These are phyloP conservation scores for Penicillium frequentans DNA, from an alignment of 2,329 filamentous ascomycete species.

Conservation along the genomic window DNA sequence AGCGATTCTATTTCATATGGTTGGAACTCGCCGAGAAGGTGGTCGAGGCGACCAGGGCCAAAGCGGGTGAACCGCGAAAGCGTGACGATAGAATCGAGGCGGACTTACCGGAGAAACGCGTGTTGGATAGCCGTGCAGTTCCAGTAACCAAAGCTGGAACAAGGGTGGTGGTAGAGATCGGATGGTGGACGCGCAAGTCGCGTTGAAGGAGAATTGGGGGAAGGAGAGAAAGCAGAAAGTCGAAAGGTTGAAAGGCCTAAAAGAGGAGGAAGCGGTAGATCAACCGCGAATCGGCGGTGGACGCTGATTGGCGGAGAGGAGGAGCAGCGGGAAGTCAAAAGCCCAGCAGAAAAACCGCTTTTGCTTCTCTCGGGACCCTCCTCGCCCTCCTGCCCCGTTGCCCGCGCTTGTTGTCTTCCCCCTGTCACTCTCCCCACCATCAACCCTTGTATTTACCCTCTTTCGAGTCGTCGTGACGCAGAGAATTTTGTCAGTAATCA, in stretches of 20 bases:
- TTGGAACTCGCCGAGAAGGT: neutral
- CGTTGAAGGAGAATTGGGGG: conserved; percentile 9
- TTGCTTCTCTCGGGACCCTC: conserved; percentile 31
- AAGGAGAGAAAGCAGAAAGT: conserved; percentile 16
- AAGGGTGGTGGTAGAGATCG: neutral
- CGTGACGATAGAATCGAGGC: conserved; percentile 5
- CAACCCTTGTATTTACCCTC: conserved; percentile 64
- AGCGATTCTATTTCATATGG: neutral
- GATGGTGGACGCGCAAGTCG: conserved; percentile 10
- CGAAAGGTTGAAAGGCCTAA: conserved; percentile 16
- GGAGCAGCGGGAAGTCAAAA: conserved; percentile 34
- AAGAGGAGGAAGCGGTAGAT: conserved; percentile 40
- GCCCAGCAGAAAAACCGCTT: conserved; percentile 19
- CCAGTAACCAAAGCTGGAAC: neutral
- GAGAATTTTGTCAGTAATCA: conserved; percentile 36
- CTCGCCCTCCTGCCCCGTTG: conserved; percentile 26
- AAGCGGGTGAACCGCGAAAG: neutral
- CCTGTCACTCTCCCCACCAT: conserved; percentile 22
- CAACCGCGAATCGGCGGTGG: conserved; percentile 27
- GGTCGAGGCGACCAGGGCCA: conserved; percentile 9
- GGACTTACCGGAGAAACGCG: conserved; percentile 21
- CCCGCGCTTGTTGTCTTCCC: neutral
- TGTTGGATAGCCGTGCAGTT: conserved; percentile 1
- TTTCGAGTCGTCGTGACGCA: conserved; percentile 54
- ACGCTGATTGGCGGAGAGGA: conserved; percentile 39